phyloP scores from a whole-genome alignment of 2,329 filamentous ascomycete species.

The Colletotrichum musicola region DNA sequence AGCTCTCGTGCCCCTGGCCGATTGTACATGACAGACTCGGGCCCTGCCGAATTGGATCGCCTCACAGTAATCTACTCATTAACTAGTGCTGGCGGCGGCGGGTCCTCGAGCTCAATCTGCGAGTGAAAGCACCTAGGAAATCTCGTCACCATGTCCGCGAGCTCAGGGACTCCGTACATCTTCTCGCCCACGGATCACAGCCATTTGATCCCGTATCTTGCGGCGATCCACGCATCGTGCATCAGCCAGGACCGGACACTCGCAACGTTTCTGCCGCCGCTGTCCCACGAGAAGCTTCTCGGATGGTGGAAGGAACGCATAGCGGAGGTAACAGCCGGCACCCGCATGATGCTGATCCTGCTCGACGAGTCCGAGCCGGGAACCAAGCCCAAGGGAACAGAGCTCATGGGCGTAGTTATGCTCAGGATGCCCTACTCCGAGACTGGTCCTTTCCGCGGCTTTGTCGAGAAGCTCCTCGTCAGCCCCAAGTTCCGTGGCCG shows the following conservation, averaged over 20 bases:
- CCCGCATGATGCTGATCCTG: slow-evolving; percentile 66
- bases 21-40: slow-evolving; percentile 3
- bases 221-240: slow-evolving; percentile 69
- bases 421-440: slow-evolving; percentile 64
- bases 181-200: slow-evolving; percentile 60
- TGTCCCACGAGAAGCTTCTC: slow-evolving; percentile 67
- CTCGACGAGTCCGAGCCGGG: slow-evolving; percentile 52
- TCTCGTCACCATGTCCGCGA: slow-evolving; percentile 26
- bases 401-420: slow-evolving; percentile 69
- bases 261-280: slow-evolving; percentile 70
- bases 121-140: background rate
- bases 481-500: slow-evolving; percentile 62
- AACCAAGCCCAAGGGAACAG: slow-evolving; percentile 54
- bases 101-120: background rate
- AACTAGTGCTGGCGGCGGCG: background rate
- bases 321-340: slow-evolving; percentile 58
- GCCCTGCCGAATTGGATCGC: background rate
- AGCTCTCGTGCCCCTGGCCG: slow-evolving; percentile 8
- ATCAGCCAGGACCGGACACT: slow-evolving; percentile 69
- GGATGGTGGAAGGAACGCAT: slow-evolving; percentile 68
- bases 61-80: background rate
- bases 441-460: slow-evolving; percentile 67
- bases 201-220: slow-evolving; percentile 68
- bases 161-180: slow-evolving; percentile 44
- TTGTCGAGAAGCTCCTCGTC: slow-evolving; percentile 70